Base-by-base conservation (phyloP, 345 rosid genomes). In the Camelina neglecta region DNA sequence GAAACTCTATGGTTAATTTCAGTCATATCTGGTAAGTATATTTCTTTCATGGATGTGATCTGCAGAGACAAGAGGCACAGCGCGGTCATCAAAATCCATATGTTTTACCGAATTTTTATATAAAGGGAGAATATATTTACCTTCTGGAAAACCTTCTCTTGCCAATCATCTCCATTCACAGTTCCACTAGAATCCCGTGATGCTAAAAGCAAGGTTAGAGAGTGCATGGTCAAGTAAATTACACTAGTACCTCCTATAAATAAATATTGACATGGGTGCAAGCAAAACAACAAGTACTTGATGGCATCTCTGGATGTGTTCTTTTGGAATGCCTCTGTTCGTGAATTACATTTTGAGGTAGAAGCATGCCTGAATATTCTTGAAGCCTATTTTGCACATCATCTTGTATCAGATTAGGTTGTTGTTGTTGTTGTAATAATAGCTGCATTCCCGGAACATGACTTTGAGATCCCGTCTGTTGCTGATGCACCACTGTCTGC, bases 71-170 rank as follows among this genome's bases (percentile, higher is more conserved):
- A 24, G 26, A 24, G 26, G 3, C 1, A 3, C 26, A 24, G 0
- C 2, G 26, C 26, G 26, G 26, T 24, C 26, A 24, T 24, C 26
- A 24, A 24, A 24, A 24, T 24, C 26, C 26, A 24, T 24, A 24
- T 24, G 26, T 24, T 24, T 18, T 18, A 24, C 26, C 3, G 26
- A 24, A 24, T 24, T 24, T 24, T 24, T 24, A 24, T 24, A 24
- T 24, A 24, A 24, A 24, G 26, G 26, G 26, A 24, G 26, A 24
- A 18, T 18, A 18, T 18, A 18, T 21, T 2, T 80, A 92, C 99
- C 97, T 95, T 92, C 73, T 88, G 93, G 74, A 77, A 88, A 73
- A 83, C 81, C 82, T 95, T 96, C 82, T 95, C 97, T 83, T 86
- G 97, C 97, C 93, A 90, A 78, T 92, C 97, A 66, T 78, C 85